A percentile compares a stretch with the other conserved stretches of the same genome.
Conservation (phyloP, 371 early-diverging fungal species). For the Phascolomyces articulosus region DNA sequence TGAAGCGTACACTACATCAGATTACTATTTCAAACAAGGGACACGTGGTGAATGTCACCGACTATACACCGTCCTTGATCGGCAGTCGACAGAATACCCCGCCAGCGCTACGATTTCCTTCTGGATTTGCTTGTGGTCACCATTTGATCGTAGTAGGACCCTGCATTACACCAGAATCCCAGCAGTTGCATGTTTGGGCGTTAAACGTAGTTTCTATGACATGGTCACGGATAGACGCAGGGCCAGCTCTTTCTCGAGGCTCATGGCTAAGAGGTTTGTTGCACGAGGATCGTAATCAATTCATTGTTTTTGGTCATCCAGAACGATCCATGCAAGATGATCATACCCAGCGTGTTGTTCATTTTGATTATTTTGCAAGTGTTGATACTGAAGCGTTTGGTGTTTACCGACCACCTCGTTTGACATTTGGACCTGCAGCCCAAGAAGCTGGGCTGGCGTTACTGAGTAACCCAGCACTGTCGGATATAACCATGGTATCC, state of each 20-base stretch:
- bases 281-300: constrained; percentile 57
- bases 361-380: constrained; percentile 60
- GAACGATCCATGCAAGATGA: constrained; percentile 63
- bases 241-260: constrained; percentile 61
- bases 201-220: constrained; percentile 58
- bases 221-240: constrained; percentile 74
- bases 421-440: constrained; percentile 32
- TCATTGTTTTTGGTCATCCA: constrained; percentile 76
- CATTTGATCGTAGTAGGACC: constrained; percentile 73
- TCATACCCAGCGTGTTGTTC: constrained; percentile 70
- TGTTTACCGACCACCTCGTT: constrained; percentile 46
- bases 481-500: constrained; percentile 59
- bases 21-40: constrained; percentile 42
- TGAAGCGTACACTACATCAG: constrained; percentile 65
- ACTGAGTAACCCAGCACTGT: constrained; percentile 54
- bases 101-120: constrained; percentile 77
- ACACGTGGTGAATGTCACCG: constrained; percentile 43
- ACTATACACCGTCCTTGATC: constrained; percentile 30
- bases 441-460: constrained; percentile 62
- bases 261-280: constrained; percentile 76
- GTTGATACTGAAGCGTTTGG: constrained; percentile 72
- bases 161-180: constrained; percentile 56
- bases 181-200: constrained; percentile 75
- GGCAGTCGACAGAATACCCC: constrained; percentile 51
- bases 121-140: constrained; percentile 65